phyloP scores from a whole-genome alignment of 176 grass and related monocot genomes.

The Rhynchospora breviuscula region DNA sequence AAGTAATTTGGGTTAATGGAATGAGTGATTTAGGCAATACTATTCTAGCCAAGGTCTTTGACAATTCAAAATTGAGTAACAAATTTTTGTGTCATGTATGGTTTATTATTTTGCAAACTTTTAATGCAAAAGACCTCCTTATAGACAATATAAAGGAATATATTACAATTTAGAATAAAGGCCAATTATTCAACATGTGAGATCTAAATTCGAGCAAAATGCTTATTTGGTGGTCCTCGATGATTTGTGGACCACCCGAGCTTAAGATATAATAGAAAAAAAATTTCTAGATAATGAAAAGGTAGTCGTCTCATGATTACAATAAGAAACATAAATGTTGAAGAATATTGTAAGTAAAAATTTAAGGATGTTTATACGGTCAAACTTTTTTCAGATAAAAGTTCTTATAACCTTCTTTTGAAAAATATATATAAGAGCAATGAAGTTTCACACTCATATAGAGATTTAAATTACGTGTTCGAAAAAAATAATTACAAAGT shows the following conservation, averaged over 20 bases:
- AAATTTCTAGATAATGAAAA: background rate
- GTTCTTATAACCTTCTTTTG: background rate
- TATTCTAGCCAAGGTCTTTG: conserved; percentile 25
- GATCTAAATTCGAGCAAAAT: background rate
- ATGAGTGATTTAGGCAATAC: conserved; percentile 41
- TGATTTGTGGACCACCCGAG: conserved; percentile 6
- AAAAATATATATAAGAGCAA: background rate
- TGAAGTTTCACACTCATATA: background rate
- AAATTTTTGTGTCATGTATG: conserved; percentile 26
- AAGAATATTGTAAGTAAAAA: background rate
- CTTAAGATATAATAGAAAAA: background rate
- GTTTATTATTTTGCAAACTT: conserved; percentile 28
- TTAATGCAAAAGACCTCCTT: conserved; percentile 19
- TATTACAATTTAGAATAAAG: background rate
- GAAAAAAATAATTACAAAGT: conserved; percentile 27
- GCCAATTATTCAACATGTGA: background rate
- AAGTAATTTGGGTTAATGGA: conserved; percentile 28
- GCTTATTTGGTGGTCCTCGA: conserved; percentile 1
- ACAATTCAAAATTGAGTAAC: background rate
- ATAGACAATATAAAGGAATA: too few species aligned
- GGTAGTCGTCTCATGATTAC: conserved; percentile 6
- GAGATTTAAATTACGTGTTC: background rate
- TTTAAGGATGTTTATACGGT: background rate
- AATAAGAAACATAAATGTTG: background rate
- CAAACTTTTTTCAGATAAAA: background rate